phyloP scores from a whole-genome alignment of 345 rosid genomes.

The Ailanthus altissimus region DNA sequence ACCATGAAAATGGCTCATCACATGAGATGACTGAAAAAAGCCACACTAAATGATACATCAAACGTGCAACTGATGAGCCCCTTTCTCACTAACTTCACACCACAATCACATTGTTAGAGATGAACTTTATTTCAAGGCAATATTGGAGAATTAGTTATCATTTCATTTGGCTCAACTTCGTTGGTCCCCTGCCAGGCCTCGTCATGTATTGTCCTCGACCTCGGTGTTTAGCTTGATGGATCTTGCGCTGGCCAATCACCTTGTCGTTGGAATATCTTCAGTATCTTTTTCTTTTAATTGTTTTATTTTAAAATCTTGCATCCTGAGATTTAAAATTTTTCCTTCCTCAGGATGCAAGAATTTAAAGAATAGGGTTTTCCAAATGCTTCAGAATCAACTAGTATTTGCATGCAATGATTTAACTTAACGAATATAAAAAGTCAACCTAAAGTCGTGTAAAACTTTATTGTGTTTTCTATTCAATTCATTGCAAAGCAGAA shows the following conservation, averaged over 20 bases:
- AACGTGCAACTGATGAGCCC: neutral
- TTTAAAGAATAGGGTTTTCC: neutral
- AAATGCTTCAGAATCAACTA: neutral
- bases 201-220: neutral
- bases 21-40: conserved; percentile 32
- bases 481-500: neutral
- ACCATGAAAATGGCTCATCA: conserved; percentile 31
- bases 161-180: neutral
- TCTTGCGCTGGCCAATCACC: conserved; percentile 29
- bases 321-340: no score
- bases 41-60: conserved; percentile 3
- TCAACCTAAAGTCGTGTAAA: no score
- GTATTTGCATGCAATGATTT: neutral
- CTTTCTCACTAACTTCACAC: conserved; percentile 4
- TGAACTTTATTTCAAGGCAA: conserved; percentile 13
- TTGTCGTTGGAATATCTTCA: conserved; percentile 19
- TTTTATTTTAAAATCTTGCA: no score
- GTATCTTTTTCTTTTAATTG: neutral
- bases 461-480: neutral
- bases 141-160: neutral
- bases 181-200: conserved; percentile 17
- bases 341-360: no score
- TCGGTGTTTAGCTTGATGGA: conserved; percentile 3
- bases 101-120: neutral
- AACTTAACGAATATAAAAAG: no score